phyloP scores from a whole-genome alignment of 192 early-diverging fungal genomes.

The Allomyces macrogynus region DNA sequence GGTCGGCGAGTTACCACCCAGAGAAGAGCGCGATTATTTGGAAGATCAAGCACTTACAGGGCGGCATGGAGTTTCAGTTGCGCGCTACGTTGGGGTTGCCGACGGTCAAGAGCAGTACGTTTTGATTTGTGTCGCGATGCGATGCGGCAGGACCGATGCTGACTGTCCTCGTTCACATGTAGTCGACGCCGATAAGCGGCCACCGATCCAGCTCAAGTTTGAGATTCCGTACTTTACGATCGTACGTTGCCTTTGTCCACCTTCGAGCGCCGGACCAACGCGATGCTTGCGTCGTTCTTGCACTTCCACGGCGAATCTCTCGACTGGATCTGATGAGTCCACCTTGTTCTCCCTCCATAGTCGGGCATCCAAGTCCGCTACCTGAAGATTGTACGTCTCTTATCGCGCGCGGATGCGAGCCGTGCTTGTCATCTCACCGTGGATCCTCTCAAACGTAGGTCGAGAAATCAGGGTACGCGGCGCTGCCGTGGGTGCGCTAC shows the following conservation, averaged over 20 bases:
- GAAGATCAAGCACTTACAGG: conserved; percentile 97
- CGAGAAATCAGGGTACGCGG: conserved; percentile 75
- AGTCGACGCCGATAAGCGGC: conserved; percentile 58
- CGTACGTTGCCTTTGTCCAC: too few species aligned
- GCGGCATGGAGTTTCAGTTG: conserved; percentile 89
- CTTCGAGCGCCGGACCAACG: too few species aligned
- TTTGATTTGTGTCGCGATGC: too few species aligned
- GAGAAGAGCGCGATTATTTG: conserved; percentile 86
- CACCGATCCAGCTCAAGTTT: conserved; percentile 67
- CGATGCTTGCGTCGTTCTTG: too few species aligned
- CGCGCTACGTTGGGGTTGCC: conserved; percentile 68
- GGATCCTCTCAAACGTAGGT: conserved; percentile 4
- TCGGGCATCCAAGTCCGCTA: conserved; percentile 81
- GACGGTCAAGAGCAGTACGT: conserved; percentile 49
- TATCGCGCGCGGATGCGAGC: too few species aligned
- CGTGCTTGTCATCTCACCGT: too few species aligned
- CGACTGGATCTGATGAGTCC: too few species aligned
- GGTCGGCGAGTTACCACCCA: conserved; percentile 71
- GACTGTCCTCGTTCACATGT: neutral
- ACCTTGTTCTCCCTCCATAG: too few species aligned
- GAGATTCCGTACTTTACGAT: conserved; percentile 81
- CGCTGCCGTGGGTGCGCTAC: conserved; percentile 73
- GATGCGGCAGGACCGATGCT: neutral
- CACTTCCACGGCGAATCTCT: too few species aligned
- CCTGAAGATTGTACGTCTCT: conserved; percentile 43